phyloP scores from a whole-genome alignment of 495 filamentous ascomycete genomes.

The Xanthoparmelia taractica region DNA sequence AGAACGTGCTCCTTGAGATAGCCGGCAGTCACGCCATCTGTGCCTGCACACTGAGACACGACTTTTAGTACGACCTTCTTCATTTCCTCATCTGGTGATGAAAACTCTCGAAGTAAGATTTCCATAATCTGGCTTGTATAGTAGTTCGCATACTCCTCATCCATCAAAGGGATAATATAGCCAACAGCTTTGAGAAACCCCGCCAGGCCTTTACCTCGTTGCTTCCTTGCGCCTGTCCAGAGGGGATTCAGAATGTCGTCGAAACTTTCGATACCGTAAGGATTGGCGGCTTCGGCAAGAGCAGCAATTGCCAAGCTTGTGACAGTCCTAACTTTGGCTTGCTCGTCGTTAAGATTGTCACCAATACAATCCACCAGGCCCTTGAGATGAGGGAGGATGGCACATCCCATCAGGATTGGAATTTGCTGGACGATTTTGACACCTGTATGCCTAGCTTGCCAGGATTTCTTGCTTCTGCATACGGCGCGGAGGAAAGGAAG shows the following conservation, averaged over 20 bases:
- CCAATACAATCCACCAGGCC: conserved; percentile 94
- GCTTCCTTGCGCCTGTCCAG: conserved; percentile 87
- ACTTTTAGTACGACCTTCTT: conserved; percentile 99
- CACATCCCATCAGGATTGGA: conserved; percentile 98
- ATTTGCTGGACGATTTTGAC: conserved; percentile 99
- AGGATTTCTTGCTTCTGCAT: conserved; percentile 95
- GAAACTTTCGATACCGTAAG: conserved; percentile 98
- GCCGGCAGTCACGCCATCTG: conserved; percentile 85
- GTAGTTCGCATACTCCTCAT: conserved; percentile 98
- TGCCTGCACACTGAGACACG: conserved; percentile 91
- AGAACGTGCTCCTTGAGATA: conserved; percentile 95
- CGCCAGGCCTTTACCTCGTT: conserved; percentile 91
- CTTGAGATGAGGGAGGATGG: conserved; percentile 91
- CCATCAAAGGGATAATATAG: conserved; percentile 98
- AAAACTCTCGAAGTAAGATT: conserved; percentile 90
- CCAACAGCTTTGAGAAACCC: conserved; percentile 97
- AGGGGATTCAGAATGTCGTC: conserved; percentile 95
- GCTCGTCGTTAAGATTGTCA: conserved; percentile 92
- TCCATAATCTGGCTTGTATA: conserved; percentile 99
- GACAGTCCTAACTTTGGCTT: conserved; percentile 93
- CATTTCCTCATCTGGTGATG: conserved; percentile 98
- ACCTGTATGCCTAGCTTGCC: conserved; percentile 98
- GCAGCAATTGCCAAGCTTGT: conserved; percentile 93
- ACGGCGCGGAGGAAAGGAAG: conserved; percentile 93
- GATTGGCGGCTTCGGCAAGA: conserved; percentile 90